A percentile compares a stretch with the other conserved stretches of the same genome.
Evolutionary conservation across 805 yeast genomes (phyloP).

Genomic region (Zygosaccharomyces bisporus): DNA sequence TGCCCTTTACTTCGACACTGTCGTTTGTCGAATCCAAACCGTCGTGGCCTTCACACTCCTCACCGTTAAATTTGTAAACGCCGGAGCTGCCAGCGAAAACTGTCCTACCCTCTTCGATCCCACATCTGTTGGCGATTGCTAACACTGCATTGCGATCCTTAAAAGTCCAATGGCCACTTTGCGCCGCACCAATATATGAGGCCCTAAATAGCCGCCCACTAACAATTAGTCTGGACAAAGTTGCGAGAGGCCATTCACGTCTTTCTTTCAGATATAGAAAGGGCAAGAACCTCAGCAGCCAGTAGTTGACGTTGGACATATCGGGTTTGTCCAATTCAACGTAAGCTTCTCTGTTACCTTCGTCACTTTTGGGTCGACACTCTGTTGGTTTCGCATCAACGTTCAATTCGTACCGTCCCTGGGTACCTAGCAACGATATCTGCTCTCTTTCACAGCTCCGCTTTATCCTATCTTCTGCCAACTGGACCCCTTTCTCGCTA

Average conservation of each 20-base stretch:
- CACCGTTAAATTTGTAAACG: constrained; percentile 52
- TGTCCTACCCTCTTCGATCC: constrained; percentile 58
- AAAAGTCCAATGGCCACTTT: constrained; percentile 28
- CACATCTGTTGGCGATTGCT: constrained; percentile 67
- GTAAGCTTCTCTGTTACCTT: constrained; percentile 13
- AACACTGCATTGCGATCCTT: constrained; percentile 36
- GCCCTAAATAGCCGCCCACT: neutral
- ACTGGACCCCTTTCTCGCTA: constrained; percentile 14
- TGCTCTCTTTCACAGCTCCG: constrained; percentile 12
- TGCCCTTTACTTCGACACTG: constrained; percentile 53
- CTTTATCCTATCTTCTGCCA: constrained; percentile 12
- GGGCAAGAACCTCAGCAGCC: constrained; percentile 71
- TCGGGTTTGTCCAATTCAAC: constrained; percentile 41
- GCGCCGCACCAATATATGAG: constrained; percentile 26
- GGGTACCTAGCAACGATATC: constrained; percentile 28
- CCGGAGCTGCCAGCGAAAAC: constrained; percentile 65
- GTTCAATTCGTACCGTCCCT: constrained; percentile 24
- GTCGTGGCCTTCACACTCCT: constrained; percentile 25
- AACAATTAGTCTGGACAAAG: constrained; percentile 9
- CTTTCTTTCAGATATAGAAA: constrained; percentile 41
- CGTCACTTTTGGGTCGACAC: constrained; percentile 13
- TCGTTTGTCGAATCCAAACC: constrained; percentile 42
- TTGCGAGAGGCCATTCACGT: constrained; percentile 18
- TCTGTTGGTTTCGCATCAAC: constrained; percentile 16
- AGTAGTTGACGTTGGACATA: constrained; percentile 56